Base-by-base conservation (phyloP, 129 eudicot genomes). In the Daucus carota region DNA sequence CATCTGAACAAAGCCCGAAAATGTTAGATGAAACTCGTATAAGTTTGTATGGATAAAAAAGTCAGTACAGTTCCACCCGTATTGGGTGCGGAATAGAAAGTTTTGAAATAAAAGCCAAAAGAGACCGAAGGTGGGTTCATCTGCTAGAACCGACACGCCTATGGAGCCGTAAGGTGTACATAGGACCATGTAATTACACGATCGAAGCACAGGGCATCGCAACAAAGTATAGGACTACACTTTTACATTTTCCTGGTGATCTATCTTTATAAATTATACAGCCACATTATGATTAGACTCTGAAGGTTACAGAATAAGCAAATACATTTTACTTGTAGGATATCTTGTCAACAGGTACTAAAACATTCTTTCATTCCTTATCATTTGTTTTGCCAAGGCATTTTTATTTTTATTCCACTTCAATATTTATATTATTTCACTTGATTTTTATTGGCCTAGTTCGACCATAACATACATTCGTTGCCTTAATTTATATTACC, bases 111-210 rank as follows among this genome's bases (percentile, higher is more conserved):
- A 81, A 29, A 78, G 76, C 57, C n/a, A 79, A 78, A 83, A 78
- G 78, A 38, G 77, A 70, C 28, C 4, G 13, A 43, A 13, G 74
- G 20, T 20, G 31, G 65, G 65, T 57, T 57, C 31, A 28, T 24
- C 32, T 70, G 46, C 48, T 38, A 70, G 81, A 77, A 73, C 40
- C 70, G 29, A 48, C 76, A 74, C 73, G 47, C 89, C 87, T 83
- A 75, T 87, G 87, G 80, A 85, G 84, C 92, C 88, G 85, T 75
- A 87, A 90, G 90, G 96, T 77, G 54, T 10, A 69, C 87, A 82
- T 83, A 84, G 96, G 87, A 78, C 74, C 82, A 68, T 87, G 91
- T 92, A 89, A 84, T 87, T 89, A 89, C 84, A 84, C 80, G 77
- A 70, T 40, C 71, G 83, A 80, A 76, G 81, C 87, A 84, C 63